Percentiles rank a stretch among this genome's conserved stretches.
These are phyloP conservation scores for Domatiomyces catenatus DNA, from an alignment of 2,329 filamentous ascomycete species.

Conservation along the genomic window DNA sequence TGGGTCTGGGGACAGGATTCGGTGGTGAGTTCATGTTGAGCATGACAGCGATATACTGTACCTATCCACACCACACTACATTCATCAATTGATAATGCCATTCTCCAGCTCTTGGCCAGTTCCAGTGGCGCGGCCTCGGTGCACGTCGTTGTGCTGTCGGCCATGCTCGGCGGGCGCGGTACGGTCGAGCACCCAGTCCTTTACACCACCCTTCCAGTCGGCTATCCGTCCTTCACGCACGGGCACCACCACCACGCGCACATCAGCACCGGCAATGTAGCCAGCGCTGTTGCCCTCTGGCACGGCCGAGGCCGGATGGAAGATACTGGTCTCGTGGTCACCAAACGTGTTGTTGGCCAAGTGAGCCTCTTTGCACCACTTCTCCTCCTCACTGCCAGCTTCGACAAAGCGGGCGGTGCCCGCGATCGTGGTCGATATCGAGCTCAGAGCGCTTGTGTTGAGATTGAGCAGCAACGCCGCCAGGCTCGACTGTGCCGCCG, in stretches of 20 bases:
- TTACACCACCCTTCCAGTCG: conserved; percentile 88
- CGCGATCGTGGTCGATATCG: conserved; percentile 86
- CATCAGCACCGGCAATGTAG: conserved; percentile 68
- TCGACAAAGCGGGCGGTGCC: conserved; percentile 65
- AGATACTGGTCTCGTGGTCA: conserved; percentile 31
- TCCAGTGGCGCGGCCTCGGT: conserved; percentile 9
- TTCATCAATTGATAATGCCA: conserved; percentile 9
- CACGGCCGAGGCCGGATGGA: conserved; percentile 25
- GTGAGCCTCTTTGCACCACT: conserved; percentile 68
- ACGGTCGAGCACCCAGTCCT: conserved; percentile 49
- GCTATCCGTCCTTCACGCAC: conserved; percentile 76
- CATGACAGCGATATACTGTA: background rate
- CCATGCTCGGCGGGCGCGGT: conserved; percentile 15
- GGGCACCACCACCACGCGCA: conserved; percentile 71
- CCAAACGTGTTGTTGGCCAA: conserved; percentile 85
- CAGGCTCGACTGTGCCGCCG: conserved; percentile 53
- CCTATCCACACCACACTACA: background rate
- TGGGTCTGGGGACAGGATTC: background rate
- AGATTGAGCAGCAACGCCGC: conserved; percentile 75
- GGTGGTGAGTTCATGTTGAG: background rate
- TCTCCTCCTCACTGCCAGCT: conserved; percentile 62
- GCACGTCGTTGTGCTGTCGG: background rate
- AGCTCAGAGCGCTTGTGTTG: conserved; percentile 74
- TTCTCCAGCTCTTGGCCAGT: conserved; percentile 8
- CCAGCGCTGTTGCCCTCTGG: conserved; percentile 30